phyloP scores from a whole-genome alignment of 192 early-diverging fungal genomes.

The Globomyces pollinis-pini region DNA sequence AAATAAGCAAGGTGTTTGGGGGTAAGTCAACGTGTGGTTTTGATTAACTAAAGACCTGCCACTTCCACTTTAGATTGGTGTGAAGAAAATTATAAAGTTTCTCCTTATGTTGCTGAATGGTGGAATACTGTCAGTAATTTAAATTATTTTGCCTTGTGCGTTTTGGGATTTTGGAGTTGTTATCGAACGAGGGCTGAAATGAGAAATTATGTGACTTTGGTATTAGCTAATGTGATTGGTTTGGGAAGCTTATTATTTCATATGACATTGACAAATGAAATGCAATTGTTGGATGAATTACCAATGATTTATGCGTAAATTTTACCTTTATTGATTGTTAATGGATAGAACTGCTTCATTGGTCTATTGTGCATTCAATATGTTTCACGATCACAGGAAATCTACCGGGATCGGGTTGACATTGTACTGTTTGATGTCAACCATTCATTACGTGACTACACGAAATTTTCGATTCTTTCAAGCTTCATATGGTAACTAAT shows the following conservation, averaged over 20 bases:
- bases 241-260: constrained; percentile 71
- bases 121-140: constrained; percentile 65
- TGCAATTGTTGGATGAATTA: constrained; percentile 74
- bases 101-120: constrained; percentile 61
- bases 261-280: constrained; percentile 63
- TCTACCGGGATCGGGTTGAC: constrained; percentile 3
- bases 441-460: constrained; percentile 53
- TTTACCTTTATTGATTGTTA: no score
- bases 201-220: constrained; percentile 44
- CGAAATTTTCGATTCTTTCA: constrained; percentile 67
- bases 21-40: no score
- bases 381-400: background rate
- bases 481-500: constrained; percentile 21
- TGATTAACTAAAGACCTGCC: constrained; percentile 10
- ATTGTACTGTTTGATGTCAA: constrained; percentile 31
- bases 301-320: constrained; percentile 54
- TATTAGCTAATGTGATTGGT: constrained; percentile 50
- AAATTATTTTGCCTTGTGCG: constrained; percentile 50
- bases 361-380: background rate
- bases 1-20: constrained; percentile 3
- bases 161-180: constrained; percentile 54
- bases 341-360: background rate
- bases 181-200: constrained; percentile 15
- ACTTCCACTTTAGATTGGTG: constrained; percentile 50
- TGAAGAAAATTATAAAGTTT: constrained; percentile 52